Evolutionary conservation across 441 rosid species (phyloP).

Genomic region (Gossypium lobatum): DNA sequence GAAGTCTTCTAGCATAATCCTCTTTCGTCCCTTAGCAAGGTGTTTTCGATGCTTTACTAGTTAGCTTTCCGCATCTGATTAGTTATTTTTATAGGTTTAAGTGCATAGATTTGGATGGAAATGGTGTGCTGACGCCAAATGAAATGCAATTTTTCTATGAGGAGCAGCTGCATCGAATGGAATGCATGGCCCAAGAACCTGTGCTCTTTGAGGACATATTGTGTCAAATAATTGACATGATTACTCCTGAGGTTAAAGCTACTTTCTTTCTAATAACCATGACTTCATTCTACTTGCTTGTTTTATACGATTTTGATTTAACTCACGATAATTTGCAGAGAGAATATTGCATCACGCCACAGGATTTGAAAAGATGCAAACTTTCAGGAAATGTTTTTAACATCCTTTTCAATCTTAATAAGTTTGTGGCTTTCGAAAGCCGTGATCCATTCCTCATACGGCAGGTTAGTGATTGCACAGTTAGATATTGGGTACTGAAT

Average conservation of each 20-base stretch:
- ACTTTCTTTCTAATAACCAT: neutral
- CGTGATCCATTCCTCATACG: conserved; percentile 52
- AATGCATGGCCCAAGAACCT: conserved; percentile 55
- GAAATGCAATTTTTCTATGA: conserved; percentile 23
- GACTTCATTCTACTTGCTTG: neutral
- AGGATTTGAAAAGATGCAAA: conserved; percentile 48
- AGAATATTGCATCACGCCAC: conserved; percentile 49
- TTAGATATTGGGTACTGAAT: neutral
- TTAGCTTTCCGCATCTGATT: neutral
- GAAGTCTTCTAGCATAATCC: neutral
- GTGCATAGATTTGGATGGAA: conserved; percentile 26
- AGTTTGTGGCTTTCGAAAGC: conserved; percentile 55
- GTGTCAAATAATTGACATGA: conserved; percentile 65
- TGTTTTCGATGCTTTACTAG: neutral
- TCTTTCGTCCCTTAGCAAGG: neutral
- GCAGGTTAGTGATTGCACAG: conserved; percentile 27
- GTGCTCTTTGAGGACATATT: conserved; percentile 54
- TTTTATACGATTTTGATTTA: neutral
- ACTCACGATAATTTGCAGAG: conserved; percentile 32
- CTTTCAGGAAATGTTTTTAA: conserved; percentile 59
- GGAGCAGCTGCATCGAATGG: conserved; percentile 72
- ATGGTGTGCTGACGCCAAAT: too few species aligned
- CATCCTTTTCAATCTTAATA: conserved; percentile 56
- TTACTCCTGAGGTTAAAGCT: conserved; percentile 46
- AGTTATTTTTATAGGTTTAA: conserved; percentile 40